Evolutionary conservation across 768 basidiomycete species (phyloP).

Genomic region (Asterophora parasitica): DNA sequence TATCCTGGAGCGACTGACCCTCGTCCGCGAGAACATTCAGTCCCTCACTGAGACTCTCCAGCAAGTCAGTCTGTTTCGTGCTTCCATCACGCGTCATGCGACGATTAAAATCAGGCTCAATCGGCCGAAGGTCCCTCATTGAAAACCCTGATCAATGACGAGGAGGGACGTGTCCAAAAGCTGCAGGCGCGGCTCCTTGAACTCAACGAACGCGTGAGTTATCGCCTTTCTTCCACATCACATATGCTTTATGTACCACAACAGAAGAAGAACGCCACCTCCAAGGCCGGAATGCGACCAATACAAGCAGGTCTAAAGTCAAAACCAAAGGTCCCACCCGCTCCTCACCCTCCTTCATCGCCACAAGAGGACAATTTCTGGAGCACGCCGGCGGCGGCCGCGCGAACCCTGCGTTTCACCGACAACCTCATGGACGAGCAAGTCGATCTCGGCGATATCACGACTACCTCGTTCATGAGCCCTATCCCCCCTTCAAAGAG

Average conservation of each 20-base stretch:
- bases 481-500: slow-evolving; percentile 19
- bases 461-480: slow-evolving; percentile 42
- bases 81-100: neutral
- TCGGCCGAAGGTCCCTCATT: slow-evolving; percentile 22
- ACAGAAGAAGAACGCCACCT: slow-evolving; percentile 21
- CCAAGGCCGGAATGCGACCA: neutral
- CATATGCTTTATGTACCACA: neutral
- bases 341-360: slow-evolving; percentile 19
- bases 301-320: slow-evolving; percentile 13
- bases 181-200: slow-evolving; percentile 35
- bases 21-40: slow-evolving; percentile 35
- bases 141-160: slow-evolving; percentile 34
- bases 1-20: slow-evolving; percentile 35
- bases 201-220: slow-evolving; percentile 36
- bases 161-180: slow-evolving; percentile 36
- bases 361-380: slow-evolving; percentile 57
- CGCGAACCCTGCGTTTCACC: slow-evolving; percentile 58
- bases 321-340: slow-evolving; percentile 12
- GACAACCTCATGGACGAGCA: slow-evolving; percentile 62
- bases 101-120: slow-evolving; percentile 21
- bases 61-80: slow-evolving; percentile 22
- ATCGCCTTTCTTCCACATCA: neutral
- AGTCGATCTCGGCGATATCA: slow-evolving; percentile 50
- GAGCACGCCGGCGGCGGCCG: slow-evolving; percentile 51
- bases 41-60: slow-evolving; percentile 26